Base-by-base conservation (phyloP, 805 yeast genomes). In the Candida vaughaniae region DNA sequence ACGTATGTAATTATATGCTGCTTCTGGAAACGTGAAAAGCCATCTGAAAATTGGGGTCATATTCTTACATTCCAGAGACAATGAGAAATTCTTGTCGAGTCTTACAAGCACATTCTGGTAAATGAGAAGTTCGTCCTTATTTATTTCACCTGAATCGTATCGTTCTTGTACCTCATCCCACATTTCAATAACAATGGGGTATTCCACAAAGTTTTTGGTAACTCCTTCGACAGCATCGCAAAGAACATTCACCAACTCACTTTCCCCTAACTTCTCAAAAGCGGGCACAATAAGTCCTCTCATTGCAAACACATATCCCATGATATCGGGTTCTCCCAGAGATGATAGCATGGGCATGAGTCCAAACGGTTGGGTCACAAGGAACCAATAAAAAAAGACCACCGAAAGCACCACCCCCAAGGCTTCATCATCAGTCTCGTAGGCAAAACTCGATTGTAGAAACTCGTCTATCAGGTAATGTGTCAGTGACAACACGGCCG, bases 331-430 rank as follows among this genome's bases (percentile, higher is more conserved):
- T 19, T 26, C 39, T 3, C 28, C 33, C 6, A 44, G 49, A 25
- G 43, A 46, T 11, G 51, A 42, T 1, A 60, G 30, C 20, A 63
- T 30, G 4, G 66, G 65, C 22, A 57, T 23, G 15, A 56, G 35
- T 22, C 43, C 40, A 30, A 48, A 53, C 1, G 67, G 67, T 34
- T 59, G 64, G 3, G 56, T 34, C 6, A 58, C 49, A 15, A 59
- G 38, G 29, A 51, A 60, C 5, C 59, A 45, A 35, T 38, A 59
- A 22, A 56, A 38, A 6, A 62, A 33, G 16, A 52, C 45, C 4
- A 54, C 45, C 4, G 61, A 48, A 1, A 54, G 31, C 6, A 46
- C 29, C 3, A 49, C 18, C 27, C 51, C 59, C 6, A 49, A 46
- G 0, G 50, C 48, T 16, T 43, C 45, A 12, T 42, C 46, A 7